phyloP scores from a whole-genome alignment of 1,284 basidiomycete species.

The Apiotrichum laibachii region DNA sequence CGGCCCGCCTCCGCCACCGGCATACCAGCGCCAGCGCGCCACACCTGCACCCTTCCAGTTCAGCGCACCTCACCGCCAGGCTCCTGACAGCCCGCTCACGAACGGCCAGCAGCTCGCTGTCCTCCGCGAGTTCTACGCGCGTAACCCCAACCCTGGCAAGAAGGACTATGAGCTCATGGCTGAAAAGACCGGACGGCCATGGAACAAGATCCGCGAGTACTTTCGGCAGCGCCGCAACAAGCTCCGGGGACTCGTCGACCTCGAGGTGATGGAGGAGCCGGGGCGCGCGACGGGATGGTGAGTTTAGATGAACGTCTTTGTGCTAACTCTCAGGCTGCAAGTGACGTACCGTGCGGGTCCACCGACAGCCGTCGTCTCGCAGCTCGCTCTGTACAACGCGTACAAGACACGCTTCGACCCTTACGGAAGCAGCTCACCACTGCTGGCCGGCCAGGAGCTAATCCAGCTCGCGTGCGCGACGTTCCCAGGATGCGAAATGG shows the following conservation, averaged over 20 bases:
- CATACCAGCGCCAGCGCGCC: constrained; percentile 16
- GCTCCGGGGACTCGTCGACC: constrained; percentile 38
- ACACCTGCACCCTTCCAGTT: constrained; percentile 14
- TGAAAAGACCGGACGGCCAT: constrained; percentile 39
- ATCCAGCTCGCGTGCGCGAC: constrained; percentile 47
- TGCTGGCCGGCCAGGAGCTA: constrained; percentile 45
- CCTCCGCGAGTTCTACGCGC: constrained; percentile 38
- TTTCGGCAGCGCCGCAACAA: constrained; percentile 47
- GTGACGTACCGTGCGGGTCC: constrained; percentile 38
- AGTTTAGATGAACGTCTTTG: constrained; percentile 17
- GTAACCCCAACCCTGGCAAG: constrained; percentile 44
- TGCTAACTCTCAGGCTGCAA: constrained; percentile 34
- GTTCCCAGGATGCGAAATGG: constrained; percentile 46
- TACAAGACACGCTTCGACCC: constrained; percentile 47
- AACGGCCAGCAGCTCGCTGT: constrained; percentile 39
- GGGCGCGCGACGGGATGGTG: constrained; percentile 45
- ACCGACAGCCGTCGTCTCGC: constrained; percentile 27
- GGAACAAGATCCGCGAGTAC: constrained; percentile 47
- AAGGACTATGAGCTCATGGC: constrained; percentile 37
- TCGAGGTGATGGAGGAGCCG: constrained; percentile 46
- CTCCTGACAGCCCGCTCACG: constrained; percentile 18
- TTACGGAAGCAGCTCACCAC: constrained; percentile 29
- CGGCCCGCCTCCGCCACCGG: constrained; percentile 19
- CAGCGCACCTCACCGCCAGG: constrained; percentile 18
- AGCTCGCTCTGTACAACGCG: constrained; percentile 42